phyloP scores from a whole-genome alignment of 2,329 filamentous ascomycete species.

The Penicillium fuscoglaucum region DNA sequence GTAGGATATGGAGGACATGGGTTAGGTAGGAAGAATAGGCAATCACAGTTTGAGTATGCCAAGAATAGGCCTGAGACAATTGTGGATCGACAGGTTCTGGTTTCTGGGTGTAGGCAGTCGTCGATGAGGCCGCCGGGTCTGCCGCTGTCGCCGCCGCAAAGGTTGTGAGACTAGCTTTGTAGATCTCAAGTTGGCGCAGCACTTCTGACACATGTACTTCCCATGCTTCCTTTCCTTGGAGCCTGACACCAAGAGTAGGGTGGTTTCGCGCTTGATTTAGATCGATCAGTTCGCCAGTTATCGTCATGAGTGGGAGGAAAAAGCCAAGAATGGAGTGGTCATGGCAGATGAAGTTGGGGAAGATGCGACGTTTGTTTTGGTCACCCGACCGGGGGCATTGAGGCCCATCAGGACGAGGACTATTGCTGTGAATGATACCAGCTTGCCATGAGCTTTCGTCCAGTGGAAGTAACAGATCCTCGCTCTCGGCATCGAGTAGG shows the following conservation, averaged over 20 bases:
- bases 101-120: conserved; percentile 58
- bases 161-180: conserved; percentile 69
- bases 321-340: conserved; percentile 89
- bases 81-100: conserved; percentile 49
- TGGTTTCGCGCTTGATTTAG: conserved; percentile 87
- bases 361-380: conserved; percentile 56
- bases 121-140: conserved; percentile 29
- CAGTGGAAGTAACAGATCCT: conserved; percentile 79
- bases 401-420: conserved; percentile 42
- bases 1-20: conserved; percentile 86
- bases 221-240: conserved; percentile 74
- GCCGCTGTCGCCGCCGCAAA: conserved; percentile 31
- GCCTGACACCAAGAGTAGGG: conserved; percentile 74
- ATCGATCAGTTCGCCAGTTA: conserved; percentile 87
- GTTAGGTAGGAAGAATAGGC: conserved; percentile 91
- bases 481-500: conserved; percentile 83
- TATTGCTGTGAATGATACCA: conserved; percentile 68
- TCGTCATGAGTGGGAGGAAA: conserved; percentile 92
- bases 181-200: conserved; percentile 73
- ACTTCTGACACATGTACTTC: conserved; percentile 79
- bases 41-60: conserved; percentile 78
- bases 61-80: conserved; percentile 36
- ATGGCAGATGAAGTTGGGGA: conserved; percentile 80
- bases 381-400: conserved; percentile 38
- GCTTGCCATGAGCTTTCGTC: conserved; percentile 84